Base-by-base conservation (phyloP, 2,329 filamentous ascomycete genomes). In the Ophiostoma sp. region DNA sequence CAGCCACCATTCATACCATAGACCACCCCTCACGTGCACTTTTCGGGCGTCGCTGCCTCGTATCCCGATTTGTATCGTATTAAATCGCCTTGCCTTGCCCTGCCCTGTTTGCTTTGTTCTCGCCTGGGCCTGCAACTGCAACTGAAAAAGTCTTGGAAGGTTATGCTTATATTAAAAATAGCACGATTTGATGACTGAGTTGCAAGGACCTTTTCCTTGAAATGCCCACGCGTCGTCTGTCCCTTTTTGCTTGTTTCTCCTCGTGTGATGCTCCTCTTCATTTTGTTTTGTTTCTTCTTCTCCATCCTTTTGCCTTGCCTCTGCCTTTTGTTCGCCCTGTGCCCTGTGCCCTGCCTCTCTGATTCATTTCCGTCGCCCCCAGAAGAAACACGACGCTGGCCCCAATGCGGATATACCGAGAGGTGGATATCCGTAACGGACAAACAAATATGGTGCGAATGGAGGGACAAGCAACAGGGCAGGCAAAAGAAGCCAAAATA, bases 91-190 rank as follows among this genome's bases (percentile, higher is more conserved):
- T 57, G 52, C 52, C 7, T 31, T 57, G 52, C 22, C 48, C 48
- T n/a, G n/a, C n/a, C n/a, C n/a, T n/a, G 17, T 22, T 52, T 52
- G 39, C 39, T n/a, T 19, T 52, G 48, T 52, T 52, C 48, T 52
- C 48, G 48, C 48, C 50, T 22, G 50, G 50, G 3, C 50, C n/a
- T 22, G n/a, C 39, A 42, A 42, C 48, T n/a, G 48, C 19, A n/a
- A n/a, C n/a, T n/a, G n/a, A n/a, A n/a, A n/a, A 31, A 57, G 25
- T 31, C 55, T 31, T 31, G 55, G 25, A 61, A 61, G 28, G 28
- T 36, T 61, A 61, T 61, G 57, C 28, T 36, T 61, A 36, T 61
- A 19, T 36, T 36, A 61, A 61, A 61, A 61, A 61, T 61, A 61
- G 57, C 57, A 33, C 19, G 57, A 36, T 9, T 59, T 33, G 28